Evolutionary conservation across 1,139 yeast genomes (phyloP).

Genomic region (Debaryomyces sp.): DNA sequence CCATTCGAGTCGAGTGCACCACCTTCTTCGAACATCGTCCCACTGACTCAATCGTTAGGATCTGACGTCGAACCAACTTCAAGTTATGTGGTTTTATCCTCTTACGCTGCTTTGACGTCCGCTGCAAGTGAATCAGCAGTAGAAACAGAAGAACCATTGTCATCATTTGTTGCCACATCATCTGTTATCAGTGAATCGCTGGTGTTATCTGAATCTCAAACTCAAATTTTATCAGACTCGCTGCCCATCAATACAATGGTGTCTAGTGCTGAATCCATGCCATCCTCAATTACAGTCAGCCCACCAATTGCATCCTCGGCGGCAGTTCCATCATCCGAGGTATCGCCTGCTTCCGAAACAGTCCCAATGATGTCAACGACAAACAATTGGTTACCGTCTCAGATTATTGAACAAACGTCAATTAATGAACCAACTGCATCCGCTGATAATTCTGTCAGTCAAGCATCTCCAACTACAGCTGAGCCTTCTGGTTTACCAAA

Average conservation of each 20-base stretch:
- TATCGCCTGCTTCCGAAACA: slow-evolving; percentile 8
- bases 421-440: slow-evolving; percentile 34
- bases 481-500: slow-evolving; percentile 62
- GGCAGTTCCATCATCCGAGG: slow-evolving; percentile 1
- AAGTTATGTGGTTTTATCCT: background rate
- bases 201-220: background rate
- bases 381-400: slow-evolving; percentile 54
- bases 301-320: slow-evolving; percentile 2
- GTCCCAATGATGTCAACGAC: slow-evolving; percentile 19
- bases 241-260: background rate
- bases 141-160: background rate
- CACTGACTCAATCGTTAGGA: background rate
- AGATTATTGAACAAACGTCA: slow-evolving; percentile 38
- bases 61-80: background rate
- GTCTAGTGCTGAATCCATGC: background rate
- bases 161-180: slow-evolving; percentile 7
- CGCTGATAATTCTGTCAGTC: slow-evolving; percentile 31
- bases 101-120: background rate
- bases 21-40: background rate
- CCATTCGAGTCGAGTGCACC: background rate
- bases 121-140: background rate
- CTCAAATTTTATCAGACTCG: background rate
- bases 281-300: slow-evolving; percentile 2
- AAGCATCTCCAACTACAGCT: slow-evolving; percentile 34
- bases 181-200: background rate